Evolutionary conservation across 352 stramenopile genomes (phyloP).

Genomic region (Phytophthora macrochlamydospora): DNA sequence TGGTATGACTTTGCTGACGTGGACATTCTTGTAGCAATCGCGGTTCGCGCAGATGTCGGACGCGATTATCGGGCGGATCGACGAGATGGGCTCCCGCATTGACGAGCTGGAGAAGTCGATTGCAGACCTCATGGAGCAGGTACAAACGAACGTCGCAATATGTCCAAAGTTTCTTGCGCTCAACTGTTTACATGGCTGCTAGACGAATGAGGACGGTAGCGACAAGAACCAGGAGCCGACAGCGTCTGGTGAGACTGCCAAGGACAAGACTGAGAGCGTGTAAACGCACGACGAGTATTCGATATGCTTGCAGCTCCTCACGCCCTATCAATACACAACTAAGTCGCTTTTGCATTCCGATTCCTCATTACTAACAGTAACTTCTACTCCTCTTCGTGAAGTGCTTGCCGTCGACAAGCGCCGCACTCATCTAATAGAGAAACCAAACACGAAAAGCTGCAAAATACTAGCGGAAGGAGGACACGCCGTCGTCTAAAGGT

Average conservation of each 20-base stretch:
- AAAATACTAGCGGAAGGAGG: slow-evolving; percentile 39
- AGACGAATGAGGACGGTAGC: slow-evolving; percentile 58
- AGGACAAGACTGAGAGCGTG: slow-evolving; percentile 47
- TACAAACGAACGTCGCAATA: slow-evolving; percentile 14
- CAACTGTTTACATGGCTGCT: not conserved
- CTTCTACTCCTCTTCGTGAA: slow-evolving; percentile 15
- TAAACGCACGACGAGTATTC: slow-evolving; percentile 13
- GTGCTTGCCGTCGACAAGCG: slow-evolving; percentile 33
- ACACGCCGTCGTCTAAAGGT: slow-evolving; percentile 39
- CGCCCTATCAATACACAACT: not conserved
- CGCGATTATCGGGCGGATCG: slow-evolving; percentile 90
- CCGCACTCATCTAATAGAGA: slow-evolving; percentile 38
- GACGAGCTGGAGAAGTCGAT: slow-evolving; percentile 95
- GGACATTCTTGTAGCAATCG: slow-evolving; percentile 67
- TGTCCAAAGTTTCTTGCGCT: not conserved
- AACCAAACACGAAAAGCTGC: slow-evolving; percentile 31
- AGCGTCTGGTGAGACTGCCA: slow-evolving; percentile 14
- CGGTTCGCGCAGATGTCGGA: slow-evolving; percentile 91
- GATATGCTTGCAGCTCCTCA: not conserved
- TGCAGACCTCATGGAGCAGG: slow-evolving; percentile 93
- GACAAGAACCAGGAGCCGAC: slow-evolving; percentile 48
- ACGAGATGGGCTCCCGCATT: slow-evolving; percentile 95
- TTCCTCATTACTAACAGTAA: slow-evolving; percentile 44
- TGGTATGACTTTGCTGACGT: not conserved
- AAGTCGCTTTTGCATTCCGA: slow-evolving; percentile 28